phyloP scores from a whole-genome alignment of 148 eudicot genomes.

The Rhododendron mucronatum region DNA sequence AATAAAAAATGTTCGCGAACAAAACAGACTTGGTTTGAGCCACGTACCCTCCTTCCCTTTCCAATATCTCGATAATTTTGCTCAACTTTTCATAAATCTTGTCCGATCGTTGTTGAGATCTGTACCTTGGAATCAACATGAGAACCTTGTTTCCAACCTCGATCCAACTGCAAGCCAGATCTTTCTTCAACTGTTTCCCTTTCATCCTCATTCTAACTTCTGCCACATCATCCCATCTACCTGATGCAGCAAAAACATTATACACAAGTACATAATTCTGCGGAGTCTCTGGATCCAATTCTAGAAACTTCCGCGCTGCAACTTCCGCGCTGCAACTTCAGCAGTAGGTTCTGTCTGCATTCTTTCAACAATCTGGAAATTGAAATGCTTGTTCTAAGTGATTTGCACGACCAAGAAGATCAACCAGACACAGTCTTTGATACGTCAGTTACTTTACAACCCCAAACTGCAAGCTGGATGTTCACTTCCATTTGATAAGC shows the following conservation, averaged over 20 bases:
- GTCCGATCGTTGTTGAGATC: conserved; percentile 50
- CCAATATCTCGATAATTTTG: conserved; percentile 40
- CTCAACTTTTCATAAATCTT: conserved; percentile 50
- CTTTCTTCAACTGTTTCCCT: conserved; percentile 62
- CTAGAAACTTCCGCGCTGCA: conserved; percentile 61
- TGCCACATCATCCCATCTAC: conserved; percentile 70
- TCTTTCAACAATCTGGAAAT: conserved; percentile 35
- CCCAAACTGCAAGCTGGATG: no score
- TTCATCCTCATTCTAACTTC: conserved; percentile 62
- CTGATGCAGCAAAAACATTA: conserved; percentile 58
- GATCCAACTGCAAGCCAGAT: conserved; percentile 94
- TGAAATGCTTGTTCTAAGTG: conserved; percentile 61
- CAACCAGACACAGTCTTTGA: conserved; percentile 50
- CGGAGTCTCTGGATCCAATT: conserved; percentile 59
- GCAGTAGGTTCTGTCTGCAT: conserved; percentile 59
- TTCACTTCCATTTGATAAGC: conserved; percentile 80
- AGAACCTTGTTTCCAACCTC: conserved; percentile 63
- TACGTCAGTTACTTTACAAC: no score
- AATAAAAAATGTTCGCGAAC: background rate
- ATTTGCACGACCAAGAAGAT: conserved; percentile 83
- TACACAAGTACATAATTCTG: conserved; percentile 73
- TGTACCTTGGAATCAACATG: conserved; percentile 64
- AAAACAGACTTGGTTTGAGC: conserved; percentile 59
- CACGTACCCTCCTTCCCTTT: conserved; percentile 57
- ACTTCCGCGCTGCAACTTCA: conserved; percentile 59